Conservation (phyloP, 257 asterid species). For the Scutellaria galericulata region DNA sequence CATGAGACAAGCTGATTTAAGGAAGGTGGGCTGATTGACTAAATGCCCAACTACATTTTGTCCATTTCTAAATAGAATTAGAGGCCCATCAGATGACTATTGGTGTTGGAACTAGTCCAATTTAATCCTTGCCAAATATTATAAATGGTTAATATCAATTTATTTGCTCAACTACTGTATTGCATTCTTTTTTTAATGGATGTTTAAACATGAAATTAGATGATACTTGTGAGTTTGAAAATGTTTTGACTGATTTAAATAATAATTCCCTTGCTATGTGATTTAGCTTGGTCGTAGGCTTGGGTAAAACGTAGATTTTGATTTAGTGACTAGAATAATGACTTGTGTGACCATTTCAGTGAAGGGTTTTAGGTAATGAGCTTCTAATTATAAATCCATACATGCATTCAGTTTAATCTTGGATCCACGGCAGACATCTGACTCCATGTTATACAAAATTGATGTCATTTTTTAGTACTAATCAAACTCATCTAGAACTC, state of each 20-base stretch:
- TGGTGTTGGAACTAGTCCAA: too few relatives aligned
- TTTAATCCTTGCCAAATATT: too few relatives aligned
- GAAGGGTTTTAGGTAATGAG: not conserved
- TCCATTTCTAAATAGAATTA: too few relatives aligned
- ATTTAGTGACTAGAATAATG: constrained; percentile 6
- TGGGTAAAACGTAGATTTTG: not conserved
- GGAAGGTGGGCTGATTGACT: too few relatives aligned
- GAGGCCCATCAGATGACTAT: too few relatives aligned
- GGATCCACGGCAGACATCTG: not conserved
- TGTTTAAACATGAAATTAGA: not conserved
- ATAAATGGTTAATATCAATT: too few relatives aligned
- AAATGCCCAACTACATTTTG: too few relatives aligned
- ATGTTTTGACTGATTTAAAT: not conserved
- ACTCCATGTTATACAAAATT: not conserved
- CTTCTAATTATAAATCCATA: not conserved
- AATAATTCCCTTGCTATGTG: not conserved
- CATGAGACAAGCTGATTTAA: not conserved
- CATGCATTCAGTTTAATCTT: not conserved
- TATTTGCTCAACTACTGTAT: too few relatives aligned
- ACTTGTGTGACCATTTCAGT: not conserved
- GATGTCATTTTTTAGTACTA: not conserved
- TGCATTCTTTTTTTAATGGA: too few relatives aligned
- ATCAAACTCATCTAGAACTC: not conserved
- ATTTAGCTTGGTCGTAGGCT: not conserved
- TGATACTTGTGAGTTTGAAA: not conserved